Conservation (phyloP, 257 asterid species). For the Anisodus tanguticus region DNA sequence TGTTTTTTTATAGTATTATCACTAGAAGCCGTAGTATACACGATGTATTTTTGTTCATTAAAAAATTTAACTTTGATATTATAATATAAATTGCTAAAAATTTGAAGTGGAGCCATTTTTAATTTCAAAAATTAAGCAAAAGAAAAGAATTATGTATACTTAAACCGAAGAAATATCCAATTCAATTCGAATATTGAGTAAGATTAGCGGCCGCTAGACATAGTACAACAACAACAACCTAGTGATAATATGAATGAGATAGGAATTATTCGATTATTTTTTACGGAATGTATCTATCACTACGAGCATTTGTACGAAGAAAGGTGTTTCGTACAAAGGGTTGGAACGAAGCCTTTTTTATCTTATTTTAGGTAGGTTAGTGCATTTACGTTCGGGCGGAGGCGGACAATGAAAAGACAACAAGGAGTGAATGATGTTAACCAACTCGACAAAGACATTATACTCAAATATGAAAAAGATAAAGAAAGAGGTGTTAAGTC, state of each 20-base stretch:
- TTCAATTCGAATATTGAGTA: too few relatives aligned
- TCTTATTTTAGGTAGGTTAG: background rate
- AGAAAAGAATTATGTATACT: too few relatives aligned
- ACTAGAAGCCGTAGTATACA: background rate
- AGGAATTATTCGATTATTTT: too few relatives aligned
- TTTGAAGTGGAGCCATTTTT: background rate
- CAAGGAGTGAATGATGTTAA: background rate
- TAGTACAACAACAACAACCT: too few relatives aligned
- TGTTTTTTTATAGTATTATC: background rate
- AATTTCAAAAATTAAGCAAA: background rate
- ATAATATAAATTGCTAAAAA: background rate
- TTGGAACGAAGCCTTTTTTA: background rate
- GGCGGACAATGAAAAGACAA: background rate
- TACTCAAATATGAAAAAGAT: too few relatives aligned
- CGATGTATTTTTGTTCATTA: background rate
- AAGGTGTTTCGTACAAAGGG: background rate
- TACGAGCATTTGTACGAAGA: background rate
- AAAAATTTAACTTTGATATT: too few relatives aligned
- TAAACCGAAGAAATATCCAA: too few relatives aligned
- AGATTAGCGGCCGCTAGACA: too few relatives aligned
- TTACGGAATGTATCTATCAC: too few relatives aligned
- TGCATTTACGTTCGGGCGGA: fast-evolving
- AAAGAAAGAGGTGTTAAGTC: background rate
- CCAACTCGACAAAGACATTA: background rate
- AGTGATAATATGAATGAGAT: too few relatives aligned